Evolutionary conservation across 164 flowering plant genomes (phyloP).

Genomic region (Magnolia officinalis): DNA sequence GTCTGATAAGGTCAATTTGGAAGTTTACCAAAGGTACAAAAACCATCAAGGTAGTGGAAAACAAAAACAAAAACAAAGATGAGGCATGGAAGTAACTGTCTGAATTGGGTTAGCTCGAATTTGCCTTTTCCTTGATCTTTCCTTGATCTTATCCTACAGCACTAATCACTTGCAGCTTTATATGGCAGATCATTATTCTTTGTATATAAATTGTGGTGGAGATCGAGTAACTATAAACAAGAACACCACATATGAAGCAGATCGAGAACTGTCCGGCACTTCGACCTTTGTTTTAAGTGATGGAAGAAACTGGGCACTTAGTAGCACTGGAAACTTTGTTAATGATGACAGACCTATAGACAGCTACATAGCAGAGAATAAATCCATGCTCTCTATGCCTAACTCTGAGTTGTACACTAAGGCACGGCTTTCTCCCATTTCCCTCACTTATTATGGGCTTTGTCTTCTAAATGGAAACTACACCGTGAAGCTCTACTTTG

Average conservation of each 20-base stretch:
- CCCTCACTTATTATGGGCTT: constrained; percentile 54
- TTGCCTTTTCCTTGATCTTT: no score
- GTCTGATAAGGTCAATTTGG: no score
- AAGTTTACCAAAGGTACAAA: no score
- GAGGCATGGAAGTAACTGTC: no score
- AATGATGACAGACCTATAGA: constrained; percentile 40
- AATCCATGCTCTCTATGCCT: constrained; percentile 20
- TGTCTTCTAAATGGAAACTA: constrained; percentile 61
- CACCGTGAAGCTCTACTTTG: constrained; percentile 58
- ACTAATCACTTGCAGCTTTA: not conserved
- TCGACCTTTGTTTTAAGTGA: constrained; percentile 30
- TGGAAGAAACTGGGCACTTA: constrained; percentile 54
- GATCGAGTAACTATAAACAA: constrained; percentile 26
- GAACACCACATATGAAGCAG: constrained; percentile 45
- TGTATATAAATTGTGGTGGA: constrained; percentile 81
- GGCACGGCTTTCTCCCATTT: constrained; percentile 57
- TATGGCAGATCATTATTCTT: constrained; percentile 45
- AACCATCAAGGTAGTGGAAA: no score
- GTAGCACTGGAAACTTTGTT: constrained; percentile 75
- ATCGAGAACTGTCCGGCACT: constrained; percentile 38
- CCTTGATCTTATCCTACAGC: not conserved
- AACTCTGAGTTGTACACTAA: constrained; percentile 45
- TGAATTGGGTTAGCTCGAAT: no score
- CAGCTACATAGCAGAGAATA: constrained; percentile 16
- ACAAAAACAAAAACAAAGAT: no score